phyloP scores from a whole-genome alignment of 352 stramenopile genomes.

The Plasmopara viticola region DNA sequence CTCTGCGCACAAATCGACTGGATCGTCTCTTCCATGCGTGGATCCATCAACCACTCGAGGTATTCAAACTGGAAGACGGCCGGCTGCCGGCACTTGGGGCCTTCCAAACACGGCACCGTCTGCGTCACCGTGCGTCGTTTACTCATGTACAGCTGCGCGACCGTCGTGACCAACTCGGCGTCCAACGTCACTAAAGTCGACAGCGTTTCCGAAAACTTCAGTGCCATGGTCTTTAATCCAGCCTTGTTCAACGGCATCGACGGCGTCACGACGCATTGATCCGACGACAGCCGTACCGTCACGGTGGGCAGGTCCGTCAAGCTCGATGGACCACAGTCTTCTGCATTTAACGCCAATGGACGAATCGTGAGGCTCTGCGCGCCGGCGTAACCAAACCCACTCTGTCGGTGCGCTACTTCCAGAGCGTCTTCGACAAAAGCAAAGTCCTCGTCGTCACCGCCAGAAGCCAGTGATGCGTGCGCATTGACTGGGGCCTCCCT shows the following conservation, averaged over 20 bases:
- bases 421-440: slow-evolving; percentile 72
- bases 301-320: slow-evolving; percentile 61
- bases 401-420: slow-evolving; percentile 49
- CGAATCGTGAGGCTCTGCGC: slow-evolving; percentile 29
- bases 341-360: slow-evolving; percentile 42
- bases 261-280: slow-evolving; percentile 49
- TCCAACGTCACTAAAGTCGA: slow-evolving; percentile 71
- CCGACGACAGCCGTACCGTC: slow-evolving; percentile 28
- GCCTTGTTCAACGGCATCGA: slow-evolving; percentile 61
- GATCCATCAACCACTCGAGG: slow-evolving; percentile 76
- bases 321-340: slow-evolving; percentile 34
- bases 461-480: slow-evolving; percentile 12
- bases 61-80: slow-evolving; percentile 78
- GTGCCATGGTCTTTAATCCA: slow-evolving; percentile 51
- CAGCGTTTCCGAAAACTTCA: slow-evolving; percentile 81
- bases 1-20: slow-evolving; percentile 58
- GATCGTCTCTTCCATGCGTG: slow-evolving; percentile 53
- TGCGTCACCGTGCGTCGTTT: slow-evolving; percentile 68
- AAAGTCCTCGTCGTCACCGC: slow-evolving; percentile 63
- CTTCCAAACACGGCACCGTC: slow-evolving; percentile 60
- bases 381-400: slow-evolving; percentile 51
- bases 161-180: slow-evolving; percentile 67
- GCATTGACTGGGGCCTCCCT: no score
- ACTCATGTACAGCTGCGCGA: slow-evolving; percentile 68
- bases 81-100: slow-evolving; percentile 59